Base-by-base conservation (phyloP, 2,329 filamentous ascomycete species). In the Trichoderma gracile region DNA sequence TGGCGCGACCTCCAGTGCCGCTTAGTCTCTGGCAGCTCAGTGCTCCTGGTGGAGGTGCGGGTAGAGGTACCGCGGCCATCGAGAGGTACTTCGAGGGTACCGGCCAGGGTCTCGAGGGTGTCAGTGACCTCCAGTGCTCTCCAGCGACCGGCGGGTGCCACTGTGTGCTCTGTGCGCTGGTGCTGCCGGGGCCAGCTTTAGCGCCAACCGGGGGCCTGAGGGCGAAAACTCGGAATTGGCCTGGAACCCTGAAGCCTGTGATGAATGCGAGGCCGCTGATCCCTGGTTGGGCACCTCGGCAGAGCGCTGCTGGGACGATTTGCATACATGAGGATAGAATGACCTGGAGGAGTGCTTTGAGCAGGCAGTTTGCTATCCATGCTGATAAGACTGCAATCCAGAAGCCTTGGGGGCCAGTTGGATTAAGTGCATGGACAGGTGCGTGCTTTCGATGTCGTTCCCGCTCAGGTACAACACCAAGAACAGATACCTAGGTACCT, bases 201-300 rank as follows among this genome's bases (percentile, higher is more conserved):
- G 61, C 61, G 60, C 43, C 56, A 47, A 47, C 25, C 30, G 33
- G 33, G 57, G 57, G 27, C 21, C n/a, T 43, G 42, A 43, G 61
- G 49, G 53, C 19, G 52, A 42, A 63, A 57, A 57, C 21, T 63
- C 47, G 61, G 53, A 64, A 54, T 52, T 33, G 30, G 10, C 8
- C 53, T 38, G 33, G 33, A 38, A 38, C 12, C 33, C 10, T 38
- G 33, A 38, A 38, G 33, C 33, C 33, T 38, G 33, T 38, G 33
- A 14, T 38, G 33, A 38, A 14, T 38, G 33, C 33, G 54, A 43
- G 50, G 19, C 23, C 14, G 25, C 49, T 54, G 53, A 23, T 63
- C 61, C 61, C 61, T 27, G 45, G 61, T 58, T 57, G 53, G 53
- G 61, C 61, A 63, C 43, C 27, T 63, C 61, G 52, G 52, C 43